Percentiles rank a stretch among this genome's conserved stretches.
Conservation (phyloP, 2,329 filamentous ascomycete genomes). For the Cadophora gregata region DNA sequence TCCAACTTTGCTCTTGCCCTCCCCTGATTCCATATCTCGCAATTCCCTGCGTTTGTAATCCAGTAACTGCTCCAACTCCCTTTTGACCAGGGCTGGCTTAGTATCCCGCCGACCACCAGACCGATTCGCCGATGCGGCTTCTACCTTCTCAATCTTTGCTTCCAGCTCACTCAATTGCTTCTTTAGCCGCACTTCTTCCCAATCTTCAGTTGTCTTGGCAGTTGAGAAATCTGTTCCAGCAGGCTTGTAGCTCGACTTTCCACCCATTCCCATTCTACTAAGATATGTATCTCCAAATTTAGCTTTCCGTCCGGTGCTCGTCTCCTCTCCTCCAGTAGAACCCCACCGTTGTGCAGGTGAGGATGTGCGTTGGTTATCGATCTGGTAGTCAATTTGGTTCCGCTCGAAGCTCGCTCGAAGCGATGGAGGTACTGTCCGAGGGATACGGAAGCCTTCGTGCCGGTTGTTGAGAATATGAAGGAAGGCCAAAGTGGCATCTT, state of each 20-base stretch:
- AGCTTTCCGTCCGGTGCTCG: constrained; percentile 85
- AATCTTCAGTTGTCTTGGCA: constrained; percentile 86
- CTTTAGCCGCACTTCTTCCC: constrained; percentile 95
- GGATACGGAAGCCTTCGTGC: constrained; percentile 94
- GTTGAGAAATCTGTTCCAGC: constrained; percentile 89
- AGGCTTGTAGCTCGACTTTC: constrained; percentile 78
- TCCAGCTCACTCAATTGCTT: constrained; percentile 91
- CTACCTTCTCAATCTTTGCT: constrained; percentile 82
- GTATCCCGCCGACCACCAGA: constrained; percentile 71
- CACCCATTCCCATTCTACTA: constrained; percentile 79
- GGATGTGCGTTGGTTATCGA: constrained; percentile 74
- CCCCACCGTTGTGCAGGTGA: constrained; percentile 78
- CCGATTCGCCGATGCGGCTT: constrained; percentile 71
- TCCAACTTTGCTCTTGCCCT: constrained; percentile 71
- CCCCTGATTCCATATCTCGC: constrained; percentile 75
- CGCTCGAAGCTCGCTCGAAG: constrained; percentile 91
- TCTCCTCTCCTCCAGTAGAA: constrained; percentile 77
- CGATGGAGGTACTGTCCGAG: constrained; percentile 88
- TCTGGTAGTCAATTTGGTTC: constrained; percentile 94
- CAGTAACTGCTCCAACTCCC: constrained; percentile 90
- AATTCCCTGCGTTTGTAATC: constrained; percentile 91
- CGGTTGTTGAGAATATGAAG: constrained; percentile 96
- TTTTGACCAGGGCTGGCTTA: constrained; percentile 90
- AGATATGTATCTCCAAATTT: constrained; percentile 98
- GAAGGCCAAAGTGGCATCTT: constrained; percentile 93